Percentiles rank a stretch among this genome's conserved stretches.
Conservation (phyloP, 495 filamentous ascomycete species). For the Penicillium taxi region DNA sequence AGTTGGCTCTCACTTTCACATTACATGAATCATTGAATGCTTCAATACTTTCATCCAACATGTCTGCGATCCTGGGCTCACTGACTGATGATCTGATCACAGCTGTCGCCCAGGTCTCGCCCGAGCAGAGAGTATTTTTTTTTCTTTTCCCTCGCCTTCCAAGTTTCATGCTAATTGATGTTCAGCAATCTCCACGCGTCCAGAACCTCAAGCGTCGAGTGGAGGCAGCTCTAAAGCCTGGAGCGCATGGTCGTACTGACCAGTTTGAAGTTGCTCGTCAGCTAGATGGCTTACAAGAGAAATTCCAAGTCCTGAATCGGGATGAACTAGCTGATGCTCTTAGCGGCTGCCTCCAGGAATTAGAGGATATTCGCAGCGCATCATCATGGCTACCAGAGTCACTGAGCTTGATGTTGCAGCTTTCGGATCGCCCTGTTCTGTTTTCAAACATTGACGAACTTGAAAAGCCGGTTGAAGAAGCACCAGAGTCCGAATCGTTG, state of each 20-base stretch:
- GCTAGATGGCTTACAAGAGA: conserved; percentile 78
- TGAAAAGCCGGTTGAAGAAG: conserved; percentile 36
- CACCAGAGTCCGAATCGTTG: conserved; percentile 40
- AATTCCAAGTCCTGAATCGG: conserved; percentile 69
- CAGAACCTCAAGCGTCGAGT: conserved; percentile 23
- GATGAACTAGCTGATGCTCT: conserved; percentile 79
- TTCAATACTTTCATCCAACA: conserved; percentile 14
- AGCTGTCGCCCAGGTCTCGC: conserved; percentile 17
- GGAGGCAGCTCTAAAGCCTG: conserved; percentile 33
- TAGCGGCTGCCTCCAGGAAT: conserved; percentile 49
- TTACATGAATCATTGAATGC: conserved; percentile 2
- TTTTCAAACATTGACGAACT: conserved; percentile 58
- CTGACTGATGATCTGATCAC: conserved; percentile 34
- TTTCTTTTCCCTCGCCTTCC: not conserved
- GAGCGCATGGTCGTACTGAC: conserved; percentile 66
- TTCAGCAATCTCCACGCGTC: conserved; percentile 24
- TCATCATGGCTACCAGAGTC: conserved; percentile 72
- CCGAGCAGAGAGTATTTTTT: conserved; percentile 22
- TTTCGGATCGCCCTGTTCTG: conserved; percentile 72
- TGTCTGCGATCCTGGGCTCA: conserved; percentile 39
- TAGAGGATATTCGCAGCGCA: conserved; percentile 42
- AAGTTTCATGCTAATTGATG: conserved; percentile 41
- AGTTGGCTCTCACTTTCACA: conserved; percentile 7
- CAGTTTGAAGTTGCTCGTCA: conserved; percentile 75
- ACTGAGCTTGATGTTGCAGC: conserved; percentile 67